These are phyloP conservation scores for Boletus subparvulus DNA, from an alignment of 768 basidiomycete genomes.

Conservation along the genomic window DNA sequence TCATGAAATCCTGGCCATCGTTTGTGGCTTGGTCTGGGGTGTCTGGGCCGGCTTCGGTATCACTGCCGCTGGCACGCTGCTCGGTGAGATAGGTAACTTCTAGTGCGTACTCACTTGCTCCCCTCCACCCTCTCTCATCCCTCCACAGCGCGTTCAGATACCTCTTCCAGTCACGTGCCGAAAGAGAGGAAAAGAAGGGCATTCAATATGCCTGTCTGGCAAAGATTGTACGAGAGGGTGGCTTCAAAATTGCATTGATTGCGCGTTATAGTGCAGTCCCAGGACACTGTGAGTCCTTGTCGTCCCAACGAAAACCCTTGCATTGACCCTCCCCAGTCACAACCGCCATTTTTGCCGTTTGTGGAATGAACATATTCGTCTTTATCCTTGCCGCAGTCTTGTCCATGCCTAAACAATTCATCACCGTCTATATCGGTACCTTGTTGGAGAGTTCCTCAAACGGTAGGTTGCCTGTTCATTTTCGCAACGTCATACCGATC, in stretches of 20 bases:
- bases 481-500: constrained; percentile 1
- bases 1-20: constrained; percentile 85
- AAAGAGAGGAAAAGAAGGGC: constrained; percentile 63
- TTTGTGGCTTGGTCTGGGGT: constrained; percentile 91
- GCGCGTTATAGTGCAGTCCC: constrained; percentile 82
- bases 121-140: constrained; percentile 12
- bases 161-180: constrained; percentile 70
- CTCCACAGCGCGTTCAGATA: constrained; percentile 74
- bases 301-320: neutral
- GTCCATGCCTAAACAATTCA: constrained; percentile 87
- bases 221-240: constrained; percentile 79
- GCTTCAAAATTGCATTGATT: constrained; percentile 79
- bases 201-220: constrained; percentile 62
- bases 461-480: constrained; percentile 13
- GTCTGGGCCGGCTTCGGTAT: constrained; percentile 86
- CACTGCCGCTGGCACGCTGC: constrained; percentile 75
- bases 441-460: constrained; percentile 53
- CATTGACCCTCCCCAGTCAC: constrained; percentile 53
- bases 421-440: constrained; percentile 89
- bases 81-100: constrained; percentile 87
- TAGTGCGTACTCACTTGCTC: constrained; percentile 52
- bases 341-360: constrained; percentile 84
- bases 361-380: constrained; percentile 78
- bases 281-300: constrained; percentile 64
- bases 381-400: constrained; percentile 80